Conservation (phyloP, 2,329 filamentous ascomycete species). For the Fusarium vanettenii region DNA sequence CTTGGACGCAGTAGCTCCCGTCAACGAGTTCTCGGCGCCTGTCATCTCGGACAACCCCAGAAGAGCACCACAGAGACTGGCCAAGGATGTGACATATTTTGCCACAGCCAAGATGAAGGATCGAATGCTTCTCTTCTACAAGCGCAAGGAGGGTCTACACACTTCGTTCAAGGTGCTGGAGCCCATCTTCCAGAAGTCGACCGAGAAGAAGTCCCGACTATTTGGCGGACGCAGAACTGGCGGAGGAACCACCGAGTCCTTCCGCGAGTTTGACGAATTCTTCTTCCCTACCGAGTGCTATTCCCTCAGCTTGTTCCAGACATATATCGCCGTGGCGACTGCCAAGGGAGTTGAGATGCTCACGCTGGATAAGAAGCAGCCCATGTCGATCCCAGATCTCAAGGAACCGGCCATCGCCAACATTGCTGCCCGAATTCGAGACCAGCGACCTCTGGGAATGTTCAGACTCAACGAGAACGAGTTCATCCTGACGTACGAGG, state of each 20-base stretch:
- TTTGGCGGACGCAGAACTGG: constrained; percentile 69
- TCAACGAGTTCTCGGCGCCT: constrained; percentile 70
- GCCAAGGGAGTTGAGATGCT: constrained; percentile 94
- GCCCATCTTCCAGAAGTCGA: constrained; percentile 92
- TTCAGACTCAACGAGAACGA: constrained; percentile 93
- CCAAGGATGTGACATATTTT: constrained; percentile 96
- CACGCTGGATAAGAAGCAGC: constrained; percentile 96
- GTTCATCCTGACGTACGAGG: constrained; percentile 93
- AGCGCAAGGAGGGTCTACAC: constrained; percentile 91
- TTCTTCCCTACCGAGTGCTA: constrained; percentile 97
- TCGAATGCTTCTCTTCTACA: constrained; percentile 93
- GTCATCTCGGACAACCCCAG: constrained; percentile 75
- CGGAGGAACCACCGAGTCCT: constrained; percentile 87
- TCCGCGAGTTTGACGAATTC: constrained; percentile 98
- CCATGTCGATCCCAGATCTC: constrained; percentile 92
- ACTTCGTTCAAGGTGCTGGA: constrained; percentile 98
- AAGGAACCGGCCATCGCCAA: constrained; percentile 82
- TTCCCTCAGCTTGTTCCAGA: constrained; percentile 95
- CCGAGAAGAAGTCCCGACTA: constrained; percentile 81
- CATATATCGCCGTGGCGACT: constrained; percentile 90
- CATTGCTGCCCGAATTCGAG: constrained; percentile 85
- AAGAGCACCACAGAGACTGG: constrained; percentile 90
- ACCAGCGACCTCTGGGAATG: constrained; percentile 92
- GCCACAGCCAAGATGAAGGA: constrained; percentile 98
- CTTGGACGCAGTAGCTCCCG: constrained; percentile 81